A percentile compares a stretch with the other conserved stretches of the same genome.
phyloP scores from a whole-genome alignment of 2,329 filamentous ascomycete genomes.

The Alternaria triticimaculans region DNA sequence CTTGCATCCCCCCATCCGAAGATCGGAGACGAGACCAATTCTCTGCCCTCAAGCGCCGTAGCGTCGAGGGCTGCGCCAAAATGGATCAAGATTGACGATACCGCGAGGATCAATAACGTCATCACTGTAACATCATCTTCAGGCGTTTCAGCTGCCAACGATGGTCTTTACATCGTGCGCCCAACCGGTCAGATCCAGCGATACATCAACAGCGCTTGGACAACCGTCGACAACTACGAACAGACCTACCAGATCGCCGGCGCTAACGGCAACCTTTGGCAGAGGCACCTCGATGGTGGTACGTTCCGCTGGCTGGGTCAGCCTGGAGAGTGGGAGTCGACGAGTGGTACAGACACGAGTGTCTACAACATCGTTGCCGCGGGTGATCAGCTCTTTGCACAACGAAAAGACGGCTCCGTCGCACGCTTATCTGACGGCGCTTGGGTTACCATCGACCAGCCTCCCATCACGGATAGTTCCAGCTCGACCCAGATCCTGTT shows the following conservation, averaged over 20 bases:
- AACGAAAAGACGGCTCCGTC: neutral
- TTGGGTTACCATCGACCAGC: neutral
- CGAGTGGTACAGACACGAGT: neutral
- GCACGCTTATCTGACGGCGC: neutral
- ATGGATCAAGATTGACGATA: neutral
- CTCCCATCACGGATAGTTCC: neutral
- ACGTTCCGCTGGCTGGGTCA: neutral
- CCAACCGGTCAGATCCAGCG: neutral
- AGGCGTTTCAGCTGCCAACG: neutral
- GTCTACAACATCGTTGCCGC: neutral
- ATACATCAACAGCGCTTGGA: neutral
- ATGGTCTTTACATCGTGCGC: neutral
- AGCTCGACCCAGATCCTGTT: neutral
- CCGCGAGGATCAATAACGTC: neutral
- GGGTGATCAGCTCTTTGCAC: neutral
- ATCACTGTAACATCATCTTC: neutral
- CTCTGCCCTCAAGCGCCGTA: neutral
- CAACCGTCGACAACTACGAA: neutral
- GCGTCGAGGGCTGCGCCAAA: neutral
- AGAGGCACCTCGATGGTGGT: neutral
- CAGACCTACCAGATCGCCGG: neutral
- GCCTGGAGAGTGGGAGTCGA: neutral
- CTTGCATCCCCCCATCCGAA: neutral
- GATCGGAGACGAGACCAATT: neutral
- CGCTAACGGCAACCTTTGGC: neutral